Evolutionary conservation across 2,329 filamentous ascomycete species (phyloP).

Genomic region (Scleromitrula shiraiana): DNA sequence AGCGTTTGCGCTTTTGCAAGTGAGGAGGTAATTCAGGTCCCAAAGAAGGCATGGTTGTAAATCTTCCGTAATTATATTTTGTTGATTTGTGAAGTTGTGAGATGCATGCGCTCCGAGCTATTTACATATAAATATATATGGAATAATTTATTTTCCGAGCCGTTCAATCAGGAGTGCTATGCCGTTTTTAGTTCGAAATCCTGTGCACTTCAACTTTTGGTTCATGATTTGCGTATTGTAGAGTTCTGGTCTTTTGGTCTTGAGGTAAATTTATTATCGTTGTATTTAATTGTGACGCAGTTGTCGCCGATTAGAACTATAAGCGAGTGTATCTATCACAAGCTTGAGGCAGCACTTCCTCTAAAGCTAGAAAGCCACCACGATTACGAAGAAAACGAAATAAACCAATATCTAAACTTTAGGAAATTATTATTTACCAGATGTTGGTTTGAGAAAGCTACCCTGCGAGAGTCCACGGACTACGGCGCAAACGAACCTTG

Average conservation of each 20-base stretch:
- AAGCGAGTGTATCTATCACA: constrained; percentile 8
- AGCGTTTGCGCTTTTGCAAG: constrained; percentile 54
- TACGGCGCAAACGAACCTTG: constrained; percentile 23
- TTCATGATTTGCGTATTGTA: not conserved
- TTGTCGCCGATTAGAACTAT: constrained; percentile 8
- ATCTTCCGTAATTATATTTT: not conserved
- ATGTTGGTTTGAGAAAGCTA: constrained; percentile 18
- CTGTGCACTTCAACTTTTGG: not conserved
- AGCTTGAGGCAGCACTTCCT: constrained; percentile 2
- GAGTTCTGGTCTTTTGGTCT: not conserved
- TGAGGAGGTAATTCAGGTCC: constrained; percentile 64
- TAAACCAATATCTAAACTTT: not conserved
- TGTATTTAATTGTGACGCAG: constrained; percentile 1
- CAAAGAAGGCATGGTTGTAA: constrained; percentile 32
- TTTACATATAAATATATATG: too few species aligned
- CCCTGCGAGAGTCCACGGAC: constrained; percentile 19
- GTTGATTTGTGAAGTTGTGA: not conserved
- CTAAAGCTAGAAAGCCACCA: not conserved
- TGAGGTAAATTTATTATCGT: not conserved
- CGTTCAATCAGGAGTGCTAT: not conserved
- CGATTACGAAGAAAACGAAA: not conserved
- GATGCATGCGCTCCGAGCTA: too few species aligned
- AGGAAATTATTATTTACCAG: not conserved
- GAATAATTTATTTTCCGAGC: not conserved
- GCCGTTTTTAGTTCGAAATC: not conserved